These are phyloP conservation scores for Fragaria iinumae DNA, from an alignment of 306 rosid species.

Conservation along the genomic window DNA sequence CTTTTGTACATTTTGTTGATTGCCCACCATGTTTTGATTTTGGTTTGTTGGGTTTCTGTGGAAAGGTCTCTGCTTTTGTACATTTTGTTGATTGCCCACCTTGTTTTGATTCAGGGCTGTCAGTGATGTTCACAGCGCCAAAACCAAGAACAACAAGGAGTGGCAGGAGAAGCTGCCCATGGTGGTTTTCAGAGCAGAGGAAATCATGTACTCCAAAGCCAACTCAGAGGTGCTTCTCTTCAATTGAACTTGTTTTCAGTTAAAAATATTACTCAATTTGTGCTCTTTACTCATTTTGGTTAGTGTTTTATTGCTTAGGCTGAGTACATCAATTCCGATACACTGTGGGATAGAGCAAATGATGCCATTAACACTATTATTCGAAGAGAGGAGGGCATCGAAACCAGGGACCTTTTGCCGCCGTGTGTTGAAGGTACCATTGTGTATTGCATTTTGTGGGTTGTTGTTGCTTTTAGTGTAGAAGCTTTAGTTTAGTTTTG, in stretches of 20 bases:
- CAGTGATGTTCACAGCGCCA: constrained; percentile 61
- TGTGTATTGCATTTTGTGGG: constrained; percentile 11
- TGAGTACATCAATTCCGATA: constrained; percentile 73
- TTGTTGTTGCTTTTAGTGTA: constrained; percentile 20
- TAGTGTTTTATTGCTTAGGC: constrained; percentile 51
- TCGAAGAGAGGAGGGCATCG: constrained; percentile 80
- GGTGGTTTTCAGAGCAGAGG: constrained; percentile 93
- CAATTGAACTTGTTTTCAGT: constrained; percentile 7
- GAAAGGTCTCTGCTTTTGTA: constrained; percentile 10
- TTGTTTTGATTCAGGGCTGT: constrained; percentile 88
- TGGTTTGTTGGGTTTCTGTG: constrained; percentile 3
- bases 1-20: no score
- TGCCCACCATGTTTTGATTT: neutral
- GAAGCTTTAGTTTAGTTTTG: neutral
- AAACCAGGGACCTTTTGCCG: constrained; percentile 88
- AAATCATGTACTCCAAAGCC: constrained; percentile 98
- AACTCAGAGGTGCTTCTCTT: constrained; percentile 75
- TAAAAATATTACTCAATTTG: constrained; percentile 10
- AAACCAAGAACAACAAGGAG: constrained; percentile 85
- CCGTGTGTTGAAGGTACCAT: constrained; percentile 96
- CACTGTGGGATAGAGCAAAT: constrained; percentile 90
- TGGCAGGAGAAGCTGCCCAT: constrained; percentile 90
- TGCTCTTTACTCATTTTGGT: constrained; percentile 21
- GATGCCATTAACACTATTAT: constrained; percentile 97
- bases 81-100: constrained; percentile 60